Evolutionary conservation across 345 rosid species (phyloP).

Genomic region (Excoecaria agallocha): DNA sequence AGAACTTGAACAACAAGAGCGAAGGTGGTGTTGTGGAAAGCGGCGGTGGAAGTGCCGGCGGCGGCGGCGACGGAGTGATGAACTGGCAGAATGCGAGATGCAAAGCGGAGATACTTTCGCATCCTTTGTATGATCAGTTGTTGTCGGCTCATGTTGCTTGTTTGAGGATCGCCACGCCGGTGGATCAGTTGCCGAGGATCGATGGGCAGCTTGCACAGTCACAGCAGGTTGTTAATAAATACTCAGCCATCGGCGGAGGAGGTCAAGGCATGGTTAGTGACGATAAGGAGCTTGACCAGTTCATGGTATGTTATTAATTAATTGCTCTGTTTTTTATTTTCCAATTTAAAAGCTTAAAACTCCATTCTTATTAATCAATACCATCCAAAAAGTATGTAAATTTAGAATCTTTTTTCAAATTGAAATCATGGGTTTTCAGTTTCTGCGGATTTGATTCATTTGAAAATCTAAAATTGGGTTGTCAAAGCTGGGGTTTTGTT

Average conservation of each 20-base stretch:
- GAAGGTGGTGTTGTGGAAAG: conserved; percentile 44
- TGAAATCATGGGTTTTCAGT: not conserved
- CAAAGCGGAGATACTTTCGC: conserved; percentile 85
- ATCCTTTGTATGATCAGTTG: conserved; percentile 89
- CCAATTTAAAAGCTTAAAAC: not conserved
- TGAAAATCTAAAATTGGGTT: not conserved
- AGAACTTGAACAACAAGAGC: conserved; percentile 36
- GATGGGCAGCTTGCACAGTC: conserved; percentile 98
- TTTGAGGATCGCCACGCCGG: conserved; percentile 88
- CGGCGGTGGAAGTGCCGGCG: conserved; percentile 28
- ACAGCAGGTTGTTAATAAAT: conserved; percentile 83
- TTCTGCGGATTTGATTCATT: not conserved
- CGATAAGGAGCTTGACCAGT: conserved; percentile 94
- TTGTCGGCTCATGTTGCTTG: conserved; percentile 90
- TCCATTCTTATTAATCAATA: not conserved
- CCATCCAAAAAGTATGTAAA: not conserved
- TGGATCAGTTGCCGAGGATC: conserved; percentile 89
- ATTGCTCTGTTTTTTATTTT: not conserved
- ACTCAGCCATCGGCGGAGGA: conserved; percentile 60
- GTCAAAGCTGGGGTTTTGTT: not conserved
- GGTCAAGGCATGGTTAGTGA: conserved; percentile 60
- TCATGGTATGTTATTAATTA: conserved; percentile 59
- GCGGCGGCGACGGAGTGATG: conserved; percentile 43
- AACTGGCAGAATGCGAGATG: conserved; percentile 85
- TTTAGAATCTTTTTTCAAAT: not conserved